A percentile compares a stretch with the other conserved stretches of the same genome.
Conservation (phyloP, 2,329 filamentous ascomycete species). For the Fusarium sp. region DNA sequence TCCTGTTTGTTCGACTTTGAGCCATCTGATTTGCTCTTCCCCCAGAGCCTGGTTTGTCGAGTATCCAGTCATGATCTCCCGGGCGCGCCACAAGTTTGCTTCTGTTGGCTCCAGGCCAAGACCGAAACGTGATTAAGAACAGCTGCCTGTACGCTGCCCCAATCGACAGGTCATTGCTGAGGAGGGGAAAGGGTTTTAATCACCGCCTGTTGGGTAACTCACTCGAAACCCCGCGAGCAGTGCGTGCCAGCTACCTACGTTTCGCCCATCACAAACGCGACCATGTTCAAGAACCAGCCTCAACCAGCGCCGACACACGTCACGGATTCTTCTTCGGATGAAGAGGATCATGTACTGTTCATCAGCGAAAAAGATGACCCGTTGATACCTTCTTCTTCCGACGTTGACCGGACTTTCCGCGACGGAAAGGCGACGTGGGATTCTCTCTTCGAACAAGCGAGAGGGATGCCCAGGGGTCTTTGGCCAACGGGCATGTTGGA, state of each 20-base stretch:
- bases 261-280: not conserved
- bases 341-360: not conserved
- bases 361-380: not conserved
- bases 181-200: not conserved
- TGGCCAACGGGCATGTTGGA: not conserved
- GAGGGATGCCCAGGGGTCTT: not conserved
- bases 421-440: constrained; percentile 1
- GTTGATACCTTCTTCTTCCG: not conserved
- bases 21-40: not conserved
- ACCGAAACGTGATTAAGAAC: not conserved
- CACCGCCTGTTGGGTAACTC: not conserved
- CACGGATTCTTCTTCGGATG: not conserved
- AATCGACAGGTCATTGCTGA: not conserved
- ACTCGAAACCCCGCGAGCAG: not conserved
- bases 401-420: not conserved
- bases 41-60: not conserved
- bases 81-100: not conserved
- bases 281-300: not conserved
- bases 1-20: not conserved
- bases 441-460: not conserved
- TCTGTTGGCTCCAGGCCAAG: not conserved
- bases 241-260: not conserved
- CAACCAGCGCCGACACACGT: not conserved
- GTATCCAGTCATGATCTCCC: not conserved
- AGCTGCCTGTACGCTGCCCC: not conserved